Evolutionary conservation across 2,329 filamentous ascomycete species (phyloP), one percentile per base, ranked within the genome.

Genomic region (Berkeleyomyces basicola): DNA sequence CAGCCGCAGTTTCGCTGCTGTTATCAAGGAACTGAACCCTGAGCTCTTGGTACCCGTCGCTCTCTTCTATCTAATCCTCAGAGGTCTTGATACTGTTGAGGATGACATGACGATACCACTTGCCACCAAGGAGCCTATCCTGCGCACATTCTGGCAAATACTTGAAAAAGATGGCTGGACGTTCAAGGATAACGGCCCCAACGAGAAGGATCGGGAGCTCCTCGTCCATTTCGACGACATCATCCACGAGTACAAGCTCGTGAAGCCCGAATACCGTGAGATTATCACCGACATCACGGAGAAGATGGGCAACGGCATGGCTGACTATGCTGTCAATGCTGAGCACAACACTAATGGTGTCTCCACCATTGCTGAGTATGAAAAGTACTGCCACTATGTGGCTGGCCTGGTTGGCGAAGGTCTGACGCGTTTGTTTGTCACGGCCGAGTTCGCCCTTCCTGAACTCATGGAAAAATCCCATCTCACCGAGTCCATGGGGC

Each of bases 271-370:
- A 63, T 97, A 99, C 76, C 82, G 81, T 73, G 82, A 79, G 5
- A 91, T 97, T 71, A 93, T 99, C 74, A 86, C 86, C 74, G 92
- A 97, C 69, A 96, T 97, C 71, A 90, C 90, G 40, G 78, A 85
- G 70, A 88, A 90, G 76, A 99, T 99, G 93, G 92, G 91, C 67
- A 91, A 97, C 70, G 93, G 93, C 68, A 99, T 99, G 93, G 93
- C 93, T 37, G 92, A 99, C 75, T 99, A 95, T 72, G 88, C 83
- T 47, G 79, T 87, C 68, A 93, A 95, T 69, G 85, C 88, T 11
- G 88, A 93, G 69, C 81, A 87, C 74, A 89, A 90, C 69, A 77
- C 82, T 67, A 83, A 90, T 65, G 90, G 90, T 58, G 86, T 97
- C 64, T 80, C 90, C 70, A 92, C 88, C 0, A 76, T 95, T 68